Evolutionary conservation across 345 rosid species (phyloP), one percentile per base, ranked within the genome.

Genomic region (Sisymbrium irio): DNA sequence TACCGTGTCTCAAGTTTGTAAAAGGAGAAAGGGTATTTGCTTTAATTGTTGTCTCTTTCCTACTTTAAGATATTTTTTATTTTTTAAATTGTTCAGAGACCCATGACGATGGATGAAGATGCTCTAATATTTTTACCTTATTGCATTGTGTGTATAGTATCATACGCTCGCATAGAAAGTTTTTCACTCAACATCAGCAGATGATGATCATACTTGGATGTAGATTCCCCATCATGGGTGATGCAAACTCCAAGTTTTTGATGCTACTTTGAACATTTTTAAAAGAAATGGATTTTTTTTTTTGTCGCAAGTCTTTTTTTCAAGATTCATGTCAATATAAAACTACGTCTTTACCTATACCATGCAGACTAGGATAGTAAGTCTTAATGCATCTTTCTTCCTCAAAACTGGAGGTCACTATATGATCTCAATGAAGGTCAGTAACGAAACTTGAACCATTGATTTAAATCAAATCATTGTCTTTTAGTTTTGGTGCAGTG

Each of bases 391-490:
- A 4, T 86, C 93, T 2, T 89, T 75, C 63, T 94, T 91, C 36
- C 85, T 94, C 72, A 94, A 94, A 79, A 62, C 96, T 33, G 97
- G 97, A 39, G 97, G 98, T 12, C 96, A 94, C 78, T 94, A 89
- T 78, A 96, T 94, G 32, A 89, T 91, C 57, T 94, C 97, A 28
- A 91, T 94, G 44, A 88, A 94, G 98, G 98, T 94, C 51, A 20
- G 86, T 54, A 54, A 54, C 37, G 30, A 30, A 30, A 55, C 3
- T 30, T 55, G 13, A 30, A 55, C 37, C 56, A 9, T 8, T 50
- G 18, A 33, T 20, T 44, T 9, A 22, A 71, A 10, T 27, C 51
- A 32, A 57, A n/a, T 25, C 18, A 28, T 5, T 27, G 6, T 28
- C 59, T 53, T 13, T 14, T 7, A 27, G 14, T 27, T 11, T 28